Evolutionary conservation across 2,329 filamentous ascomycete genomes (phyloP).

Genomic region (Ophiosphaerella herpotricha): DNA sequence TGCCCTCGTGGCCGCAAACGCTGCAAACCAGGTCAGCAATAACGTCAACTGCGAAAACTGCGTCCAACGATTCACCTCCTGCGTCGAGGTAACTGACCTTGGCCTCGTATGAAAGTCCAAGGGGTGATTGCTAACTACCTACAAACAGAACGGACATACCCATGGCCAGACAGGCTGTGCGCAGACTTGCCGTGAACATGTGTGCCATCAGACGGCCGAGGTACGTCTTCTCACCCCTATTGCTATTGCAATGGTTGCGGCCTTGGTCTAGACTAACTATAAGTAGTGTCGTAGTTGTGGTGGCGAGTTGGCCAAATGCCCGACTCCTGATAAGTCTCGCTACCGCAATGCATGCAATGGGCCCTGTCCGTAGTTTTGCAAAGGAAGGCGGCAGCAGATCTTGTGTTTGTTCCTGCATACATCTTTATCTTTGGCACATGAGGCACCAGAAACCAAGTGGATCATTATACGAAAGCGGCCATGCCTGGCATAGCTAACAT

Average conservation of each 20-base stretch:
- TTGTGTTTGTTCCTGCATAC: too few relatives aligned
- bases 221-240: background rate
- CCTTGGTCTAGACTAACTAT: too few relatives aligned
- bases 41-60: constrained; percentile 11
- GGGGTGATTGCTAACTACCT: background rate
- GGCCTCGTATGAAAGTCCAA: too few relatives aligned
- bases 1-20: background rate
- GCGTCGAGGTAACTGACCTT: constrained; percentile 9
- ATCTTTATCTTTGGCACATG: too few relatives aligned
- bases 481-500: background rate
- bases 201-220: constrained; percentile 12
- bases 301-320: constrained; percentile 1
- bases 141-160: constrained; percentile 15
- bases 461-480: background rate
- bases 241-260: constrained; percentile 2
- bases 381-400: background rate
- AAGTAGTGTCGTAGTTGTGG: background rate
- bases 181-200: constrained; percentile 19
- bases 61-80: constrained; percentile 10
- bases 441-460: too few relatives aligned
- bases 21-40: background rate
- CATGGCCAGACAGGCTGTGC: constrained; percentile 11
- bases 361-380: background rate
- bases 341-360: background rate
- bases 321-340: constrained; percentile 4